Base-by-base conservation (phyloP, 192 early-diverging fungal genomes). In the Pilobolus umbonatus region DNA sequence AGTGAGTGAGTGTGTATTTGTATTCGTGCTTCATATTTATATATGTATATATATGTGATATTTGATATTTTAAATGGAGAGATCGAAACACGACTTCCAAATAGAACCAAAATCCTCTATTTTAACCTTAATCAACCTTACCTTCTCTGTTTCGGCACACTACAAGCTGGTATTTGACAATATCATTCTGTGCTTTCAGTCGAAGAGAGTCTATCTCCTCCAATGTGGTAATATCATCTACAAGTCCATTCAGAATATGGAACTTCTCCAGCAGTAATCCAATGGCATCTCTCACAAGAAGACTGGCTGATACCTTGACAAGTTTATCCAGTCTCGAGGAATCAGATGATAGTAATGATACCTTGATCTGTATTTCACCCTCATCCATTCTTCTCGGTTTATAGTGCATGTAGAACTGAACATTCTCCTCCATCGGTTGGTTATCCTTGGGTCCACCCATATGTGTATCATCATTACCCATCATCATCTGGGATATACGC, bases 181-280 rank as follows among this genome's bases (percentile, higher is more conserved):
- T 29, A 32, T 38, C 26, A 24, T 43, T 8, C 34, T 57, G 47
- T 49, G 60, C 75, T 28, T 55, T 31, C 4, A 47, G 22, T 4
- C 44, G 40, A 6, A 67, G 29, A 3, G 56, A 36, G 1, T 63
- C 29, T 7, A 59, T 34, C 24, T 29, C 21, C 5, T 32, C 5
- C 2, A 21, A 36, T n/a, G n/a, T n/a, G 17, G 47, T 22, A 11
- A n/a, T 59, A 43, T 30, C 57, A 9, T 28, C 19, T 0, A 28
- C 56, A 2, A 59, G 11, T n/a, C 56, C 56, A 35, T 58, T 45
- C 43, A 47, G 48, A 6, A 59, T 60, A n/a, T 67, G 62, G 42
- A 82, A 72, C 22, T 52, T 73, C 22, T 82, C 77, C 12, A 82
- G 48, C 0, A 71, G 35, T 42, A 74, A 64, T 25, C 61, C 55